phyloP scores from a whole-genome alignment of 805 yeast genomes.

The Starmera dryadoides region DNA sequence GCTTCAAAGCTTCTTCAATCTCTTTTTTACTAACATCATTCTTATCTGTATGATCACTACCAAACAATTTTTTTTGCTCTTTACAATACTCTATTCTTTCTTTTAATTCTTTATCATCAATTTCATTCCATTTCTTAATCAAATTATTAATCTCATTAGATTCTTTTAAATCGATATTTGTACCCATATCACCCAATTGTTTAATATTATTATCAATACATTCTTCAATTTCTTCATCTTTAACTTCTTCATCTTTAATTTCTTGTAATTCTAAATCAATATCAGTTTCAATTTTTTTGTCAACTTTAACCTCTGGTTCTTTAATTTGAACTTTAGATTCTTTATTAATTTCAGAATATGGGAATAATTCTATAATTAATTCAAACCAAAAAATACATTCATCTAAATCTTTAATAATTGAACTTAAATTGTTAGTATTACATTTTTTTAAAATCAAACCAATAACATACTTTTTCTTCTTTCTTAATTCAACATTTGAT shows the following conservation, averaged over 20 bases:
- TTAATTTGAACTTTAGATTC: not conserved
- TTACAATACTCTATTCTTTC: constrained; percentile 5
- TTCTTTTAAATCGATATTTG: constrained; percentile 5
- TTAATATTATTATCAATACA: not conserved
- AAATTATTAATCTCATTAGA: constrained; percentile 3
- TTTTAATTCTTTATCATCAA: constrained; percentile 8
- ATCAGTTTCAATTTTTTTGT: not conserved
- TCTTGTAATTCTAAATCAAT: not conserved
- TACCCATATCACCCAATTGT: not conserved
- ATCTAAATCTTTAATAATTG: not conserved
- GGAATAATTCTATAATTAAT: constrained; percentile 1
- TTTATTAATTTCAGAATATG: not conserved
- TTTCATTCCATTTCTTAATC: constrained; percentile 2
- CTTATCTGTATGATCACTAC: not conserved
- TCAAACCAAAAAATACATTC: not conserved
- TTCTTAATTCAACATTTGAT: not conserved
- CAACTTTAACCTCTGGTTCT: not conserved
- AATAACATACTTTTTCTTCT: not conserved
- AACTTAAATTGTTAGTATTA: not conserved
- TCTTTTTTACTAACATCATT: constrained; percentile 6
- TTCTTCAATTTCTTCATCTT: not conserved
- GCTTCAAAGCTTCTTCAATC: constrained; percentile 4
- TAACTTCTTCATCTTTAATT: not conserved
- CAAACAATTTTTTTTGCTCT: constrained; percentile 1
- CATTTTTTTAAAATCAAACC: not conserved